Evolutionary conservation across 139 green algal genomes (phyloP).

Genomic region (Chlamydomonas asymmetrica): DNA sequence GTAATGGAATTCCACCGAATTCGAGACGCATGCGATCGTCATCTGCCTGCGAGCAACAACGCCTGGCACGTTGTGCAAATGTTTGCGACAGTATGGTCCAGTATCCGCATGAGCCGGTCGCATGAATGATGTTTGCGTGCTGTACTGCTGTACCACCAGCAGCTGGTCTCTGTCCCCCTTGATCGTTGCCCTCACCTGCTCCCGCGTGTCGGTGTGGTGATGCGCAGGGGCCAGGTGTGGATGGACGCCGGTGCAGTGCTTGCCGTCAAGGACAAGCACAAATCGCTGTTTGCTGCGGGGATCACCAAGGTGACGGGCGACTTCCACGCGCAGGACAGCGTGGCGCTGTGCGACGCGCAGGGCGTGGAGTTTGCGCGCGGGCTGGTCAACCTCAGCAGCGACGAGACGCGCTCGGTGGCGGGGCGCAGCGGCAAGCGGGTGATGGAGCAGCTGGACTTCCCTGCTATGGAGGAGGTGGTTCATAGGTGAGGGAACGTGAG

Average conservation of each 20-base stretch:
- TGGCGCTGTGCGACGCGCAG: slow-evolving; percentile 67
- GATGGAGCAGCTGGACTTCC: slow-evolving; percentile 26
- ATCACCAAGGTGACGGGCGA: slow-evolving; percentile 53
- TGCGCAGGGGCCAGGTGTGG: slow-evolving; percentile 54
- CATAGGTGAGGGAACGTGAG: neutral
- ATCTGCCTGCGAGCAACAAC: neutral
- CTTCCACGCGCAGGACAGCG: slow-evolving; percentile 64
- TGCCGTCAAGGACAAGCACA: slow-evolving; percentile 70
- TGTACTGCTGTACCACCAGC: neutral
- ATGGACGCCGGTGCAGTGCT: slow-evolving; percentile 76
- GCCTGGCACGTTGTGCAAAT: neutral
- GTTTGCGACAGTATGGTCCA: neutral
- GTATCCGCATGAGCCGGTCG: neutral
- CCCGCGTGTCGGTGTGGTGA: neutral
- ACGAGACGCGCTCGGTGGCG: slow-evolving; percentile 22
- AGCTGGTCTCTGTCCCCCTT: neutral
- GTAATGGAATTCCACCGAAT: neutral
- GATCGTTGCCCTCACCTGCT: neutral
- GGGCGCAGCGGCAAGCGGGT: neutral
- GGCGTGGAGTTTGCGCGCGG: slow-evolving; percentile 81
- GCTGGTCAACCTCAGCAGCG: slow-evolving; percentile 77
- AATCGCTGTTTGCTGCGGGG: slow-evolving; percentile 82
- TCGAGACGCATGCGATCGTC: too few species aligned
- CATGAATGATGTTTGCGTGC: neutral
- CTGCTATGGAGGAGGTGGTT: slow-evolving; percentile 34